Evolutionary conservation across 345 rosid species (phyloP).

Genomic region (Abelmoschus esculentus): DNA sequence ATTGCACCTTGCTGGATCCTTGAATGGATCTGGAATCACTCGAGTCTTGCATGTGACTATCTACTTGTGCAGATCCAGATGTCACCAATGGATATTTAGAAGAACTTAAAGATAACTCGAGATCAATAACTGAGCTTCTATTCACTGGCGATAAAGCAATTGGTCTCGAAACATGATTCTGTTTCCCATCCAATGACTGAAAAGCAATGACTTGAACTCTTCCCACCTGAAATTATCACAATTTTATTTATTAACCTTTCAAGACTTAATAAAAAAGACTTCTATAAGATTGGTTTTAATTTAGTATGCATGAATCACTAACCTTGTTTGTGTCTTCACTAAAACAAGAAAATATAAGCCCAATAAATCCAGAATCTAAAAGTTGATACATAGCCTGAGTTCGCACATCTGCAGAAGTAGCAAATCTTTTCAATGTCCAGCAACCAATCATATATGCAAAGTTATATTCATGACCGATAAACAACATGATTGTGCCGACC

Average conservation of each 20-base stretch:
- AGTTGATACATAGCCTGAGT: constrained; percentile 99
- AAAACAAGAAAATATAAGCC: constrained; percentile 90
- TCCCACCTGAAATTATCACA: constrained; percentile 57
- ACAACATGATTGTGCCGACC: background rate
- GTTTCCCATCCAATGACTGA: constrained; percentile 91
- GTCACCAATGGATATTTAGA: constrained; percentile 38
- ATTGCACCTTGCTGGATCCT: constrained; percentile 46
- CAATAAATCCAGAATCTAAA: constrained; percentile 91
- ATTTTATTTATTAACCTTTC: constrained; percentile 7
- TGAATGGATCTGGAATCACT: constrained; percentile 47
- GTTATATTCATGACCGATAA: background rate
- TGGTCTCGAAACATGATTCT: constrained; percentile 38
- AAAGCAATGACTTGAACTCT: constrained; percentile 96
- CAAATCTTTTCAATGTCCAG: background rate
- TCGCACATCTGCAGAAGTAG: constrained; percentile 70
- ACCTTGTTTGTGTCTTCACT: constrained; percentile 92
- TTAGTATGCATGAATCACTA: constrained; percentile 11
- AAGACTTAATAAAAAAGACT: background rate
- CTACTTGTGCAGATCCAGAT: constrained; percentile 40
- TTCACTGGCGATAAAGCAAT: constrained; percentile 38
- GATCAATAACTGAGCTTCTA: constrained; percentile 49
- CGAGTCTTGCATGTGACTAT: constrained; percentile 53
- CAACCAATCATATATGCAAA: constrained; percentile 5
- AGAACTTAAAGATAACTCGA: constrained; percentile 76
- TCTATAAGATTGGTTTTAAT: background rate